Conservation (phyloP, 2,329 filamentous ascomycete species). For the Apiospora arundinis region DNA sequence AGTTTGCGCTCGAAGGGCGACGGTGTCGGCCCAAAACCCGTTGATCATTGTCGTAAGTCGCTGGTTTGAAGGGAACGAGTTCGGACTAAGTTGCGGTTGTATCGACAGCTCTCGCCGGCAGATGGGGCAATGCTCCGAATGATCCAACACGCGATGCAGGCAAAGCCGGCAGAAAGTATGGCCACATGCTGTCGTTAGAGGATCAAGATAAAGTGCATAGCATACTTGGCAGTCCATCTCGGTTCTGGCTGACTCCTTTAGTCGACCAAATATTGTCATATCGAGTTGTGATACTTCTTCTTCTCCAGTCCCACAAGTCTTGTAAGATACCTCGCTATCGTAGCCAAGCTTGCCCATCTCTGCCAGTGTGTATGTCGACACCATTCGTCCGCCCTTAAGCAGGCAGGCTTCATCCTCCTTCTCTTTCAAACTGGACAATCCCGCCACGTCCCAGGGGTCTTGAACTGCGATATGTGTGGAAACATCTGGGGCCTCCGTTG, state of each 20-base stretch:
- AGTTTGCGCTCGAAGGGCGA: constrained; percentile 63
- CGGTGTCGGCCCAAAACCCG: constrained; percentile 71
- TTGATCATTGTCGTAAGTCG: constrained; percentile 68
- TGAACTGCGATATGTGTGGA: constrained; percentile 46
- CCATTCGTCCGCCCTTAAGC: constrained; percentile 63
- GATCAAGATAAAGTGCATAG: constrained; percentile 80
- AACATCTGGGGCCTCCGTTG: constrained; percentile 43
- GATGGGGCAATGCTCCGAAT: constrained; percentile 79
- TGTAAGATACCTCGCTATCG: constrained; percentile 36
- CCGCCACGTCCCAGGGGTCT: constrained; percentile 49
- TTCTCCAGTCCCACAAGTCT: constrained; percentile 37
- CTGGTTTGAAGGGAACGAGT: constrained; percentile 62
- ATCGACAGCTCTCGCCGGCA: constrained; percentile 72
- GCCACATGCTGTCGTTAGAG: constrained; percentile 83
- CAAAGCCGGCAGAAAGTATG: constrained; percentile 90
- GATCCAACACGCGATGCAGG: constrained; percentile 76
- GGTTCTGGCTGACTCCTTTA: constrained; percentile 67
- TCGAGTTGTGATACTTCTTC: constrained; percentile 49
- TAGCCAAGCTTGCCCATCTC: constrained; percentile 43
- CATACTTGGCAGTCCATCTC: constrained; percentile 92
- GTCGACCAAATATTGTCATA: constrained; percentile 54
- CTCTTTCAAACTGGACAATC: constrained; percentile 47
- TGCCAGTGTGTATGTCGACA: constrained; percentile 71
- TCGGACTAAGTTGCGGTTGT: constrained; percentile 49
- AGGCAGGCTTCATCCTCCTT: constrained; percentile 42